These are phyloP conservation scores for Anisogramma anomala DNA, from an alignment of 2,329 filamentous ascomycete species.

Conservation along the genomic window DNA sequence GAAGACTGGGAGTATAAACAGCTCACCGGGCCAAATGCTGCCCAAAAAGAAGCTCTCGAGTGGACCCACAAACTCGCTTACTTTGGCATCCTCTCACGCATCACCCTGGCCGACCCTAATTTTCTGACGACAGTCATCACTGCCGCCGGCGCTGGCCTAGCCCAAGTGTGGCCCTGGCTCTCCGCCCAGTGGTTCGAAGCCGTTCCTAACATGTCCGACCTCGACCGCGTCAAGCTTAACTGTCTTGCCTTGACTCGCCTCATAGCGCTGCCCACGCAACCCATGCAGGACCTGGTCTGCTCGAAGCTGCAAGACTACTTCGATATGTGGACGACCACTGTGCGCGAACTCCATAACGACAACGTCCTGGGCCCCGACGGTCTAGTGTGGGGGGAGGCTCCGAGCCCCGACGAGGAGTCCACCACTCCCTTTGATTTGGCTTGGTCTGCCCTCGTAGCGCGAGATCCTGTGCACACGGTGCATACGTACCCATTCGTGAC, in stretches of 20 bases:
- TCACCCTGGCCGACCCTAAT: conserved; percentile 60
- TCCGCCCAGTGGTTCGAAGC: conserved; percentile 55
- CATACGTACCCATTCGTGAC: conserved; percentile 53
- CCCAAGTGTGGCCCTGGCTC: conserved; percentile 49
- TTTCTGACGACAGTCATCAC: conserved; percentile 51
- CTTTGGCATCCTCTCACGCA: conserved; percentile 67
- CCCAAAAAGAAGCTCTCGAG: conserved; percentile 49
- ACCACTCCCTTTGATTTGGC: conserved; percentile 39
- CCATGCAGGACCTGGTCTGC: conserved; percentile 47
- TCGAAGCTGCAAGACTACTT: conserved; percentile 60
- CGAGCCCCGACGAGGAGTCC: conserved; percentile 42
- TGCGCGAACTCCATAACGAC: conserved; percentile 54
- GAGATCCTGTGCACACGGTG: conserved; percentile 58
- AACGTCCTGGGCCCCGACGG: conserved; percentile 39
- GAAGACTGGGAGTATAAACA: conserved; percentile 64
- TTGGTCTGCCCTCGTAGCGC: conserved; percentile 40
- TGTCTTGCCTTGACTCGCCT: conserved; percentile 62
- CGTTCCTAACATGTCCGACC: conserved; percentile 55
- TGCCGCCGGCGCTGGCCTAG: conserved; percentile 31
- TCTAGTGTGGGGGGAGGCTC: conserved; percentile 33
- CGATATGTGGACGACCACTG: conserved; percentile 60
- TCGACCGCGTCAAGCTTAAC: conserved; percentile 58
- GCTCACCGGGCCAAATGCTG: conserved; percentile 68
- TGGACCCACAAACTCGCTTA: conserved; percentile 45
- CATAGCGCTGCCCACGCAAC: conserved; percentile 46